These are phyloP conservation scores for Macrolepiota albuminosa DNA, from an alignment of 768 basidiomycete genomes.

Conservation along the genomic window DNA sequence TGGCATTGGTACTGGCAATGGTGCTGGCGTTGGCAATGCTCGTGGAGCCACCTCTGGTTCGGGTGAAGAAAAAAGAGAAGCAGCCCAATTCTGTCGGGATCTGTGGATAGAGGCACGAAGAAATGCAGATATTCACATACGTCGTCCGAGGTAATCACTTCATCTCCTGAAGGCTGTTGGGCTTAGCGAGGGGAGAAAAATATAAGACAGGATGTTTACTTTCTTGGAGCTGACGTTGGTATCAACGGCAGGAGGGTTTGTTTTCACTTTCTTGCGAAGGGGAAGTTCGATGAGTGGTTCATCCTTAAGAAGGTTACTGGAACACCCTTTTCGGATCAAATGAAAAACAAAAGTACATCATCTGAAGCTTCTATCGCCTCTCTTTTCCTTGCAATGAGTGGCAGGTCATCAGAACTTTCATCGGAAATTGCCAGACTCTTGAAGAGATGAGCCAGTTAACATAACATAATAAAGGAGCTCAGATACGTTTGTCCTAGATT, in stretches of 20 bases:
- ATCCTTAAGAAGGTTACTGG: slow-evolving; percentile 1
- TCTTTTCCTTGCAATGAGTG: slow-evolving; percentile 10
- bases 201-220: background rate
- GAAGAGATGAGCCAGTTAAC: background rate
- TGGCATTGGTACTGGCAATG: background rate
- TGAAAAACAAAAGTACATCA: slow-evolving; percentile 3
- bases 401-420: slow-evolving; percentile 10
- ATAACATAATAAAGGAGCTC: background rate
- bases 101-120: background rate
- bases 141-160: background rate
- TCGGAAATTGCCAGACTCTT: slow-evolving; percentile 14
- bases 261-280: slow-evolving; percentile 6
- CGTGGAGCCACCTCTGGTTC: background rate
- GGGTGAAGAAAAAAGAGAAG: slow-evolving; percentile 3
- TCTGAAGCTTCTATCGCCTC: slow-evolving; percentile 5
- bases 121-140: background rate
- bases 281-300: slow-evolving; percentile 4
- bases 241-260: background rate
- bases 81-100: background rate
- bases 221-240: background rate
- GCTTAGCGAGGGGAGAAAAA: background rate
- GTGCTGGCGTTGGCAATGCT: background rate
- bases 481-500: slow-evolving; percentile 5
- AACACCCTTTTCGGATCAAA: background rate
- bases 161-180: background rate